These are phyloP conservation scores for Sphagnum fallax DNA, from an alignment of 228 moss, liverwort and hornwort species.

Conservation along the genomic window DNA sequence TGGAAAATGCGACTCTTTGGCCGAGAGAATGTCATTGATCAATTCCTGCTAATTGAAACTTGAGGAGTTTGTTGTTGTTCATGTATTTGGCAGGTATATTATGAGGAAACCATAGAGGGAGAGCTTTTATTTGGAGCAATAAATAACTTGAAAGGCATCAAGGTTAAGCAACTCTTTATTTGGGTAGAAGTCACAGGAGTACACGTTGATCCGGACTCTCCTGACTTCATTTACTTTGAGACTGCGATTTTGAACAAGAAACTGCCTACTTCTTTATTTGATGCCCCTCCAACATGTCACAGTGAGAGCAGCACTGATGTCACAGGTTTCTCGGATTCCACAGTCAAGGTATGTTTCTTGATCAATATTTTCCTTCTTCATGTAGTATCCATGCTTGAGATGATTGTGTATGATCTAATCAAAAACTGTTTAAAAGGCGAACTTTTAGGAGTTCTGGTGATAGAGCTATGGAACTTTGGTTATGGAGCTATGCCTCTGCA, in stretches of 20 bases:
- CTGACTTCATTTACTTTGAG: constrained; percentile 73
- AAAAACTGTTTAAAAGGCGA: too few species aligned
- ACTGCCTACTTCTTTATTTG: constrained; percentile 50
- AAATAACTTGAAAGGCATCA: constrained; percentile 49
- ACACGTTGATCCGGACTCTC: constrained; percentile 47
- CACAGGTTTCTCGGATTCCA: too few species aligned
- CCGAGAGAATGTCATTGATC: background rate
- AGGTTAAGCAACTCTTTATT: constrained; percentile 69
- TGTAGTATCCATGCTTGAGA: too few species aligned
- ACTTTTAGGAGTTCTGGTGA: too few species aligned
- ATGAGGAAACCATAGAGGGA: constrained; percentile 62
- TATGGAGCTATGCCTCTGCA: too few species aligned
- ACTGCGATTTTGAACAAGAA: constrained; percentile 75
- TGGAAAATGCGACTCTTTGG: background rate
- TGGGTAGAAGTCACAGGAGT: constrained; percentile 84
- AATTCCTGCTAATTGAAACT: background rate
- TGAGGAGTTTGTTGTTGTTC: background rate
- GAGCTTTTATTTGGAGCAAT: constrained; percentile 58
- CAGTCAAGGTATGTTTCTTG: too few species aligned
- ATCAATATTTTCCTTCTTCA: too few species aligned
- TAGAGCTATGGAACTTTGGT: too few species aligned
- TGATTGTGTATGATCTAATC: too few species aligned
- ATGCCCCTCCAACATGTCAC: constrained; percentile 31
- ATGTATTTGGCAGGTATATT: constrained; percentile 14
- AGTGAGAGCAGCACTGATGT: too few species aligned